Evolutionary conservation across 768 basidiomycete species (phyloP).

Genomic region (Naganishia kalamii): DNA sequence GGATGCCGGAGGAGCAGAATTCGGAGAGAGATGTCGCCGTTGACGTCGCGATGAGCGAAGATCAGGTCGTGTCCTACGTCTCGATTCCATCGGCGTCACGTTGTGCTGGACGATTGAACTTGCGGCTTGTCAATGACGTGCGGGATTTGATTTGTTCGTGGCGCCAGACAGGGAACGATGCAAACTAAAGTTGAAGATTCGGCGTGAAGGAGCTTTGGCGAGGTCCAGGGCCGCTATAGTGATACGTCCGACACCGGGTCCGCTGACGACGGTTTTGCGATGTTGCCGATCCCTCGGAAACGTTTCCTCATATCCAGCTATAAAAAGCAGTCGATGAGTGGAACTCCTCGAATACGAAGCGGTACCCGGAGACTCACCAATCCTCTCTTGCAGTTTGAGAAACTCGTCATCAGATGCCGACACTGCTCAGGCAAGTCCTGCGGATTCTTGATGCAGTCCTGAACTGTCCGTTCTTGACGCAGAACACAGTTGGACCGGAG

Average conservation of each 20-base stretch:
- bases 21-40: no score
- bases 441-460: slow-evolving; percentile 38
- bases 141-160: no score
- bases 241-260: slow-evolving; percentile 22
- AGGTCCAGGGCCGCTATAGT: slow-evolving; percentile 11
- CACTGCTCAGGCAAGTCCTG: slow-evolving; percentile 41
- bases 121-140: no score
- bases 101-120: no score
- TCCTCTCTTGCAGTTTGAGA: slow-evolving; percentile 44
- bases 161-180: no score
- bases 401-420: slow-evolving; percentile 40
- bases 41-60: no score
- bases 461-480: slow-evolving; percentile 36
- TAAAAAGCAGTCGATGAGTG: background rate
- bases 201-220: no score
- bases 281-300: slow-evolving; percentile 40
- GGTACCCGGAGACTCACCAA: slow-evolving; percentile 33
- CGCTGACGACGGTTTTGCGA: slow-evolving; percentile 20
- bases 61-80: no score
- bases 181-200: no score
- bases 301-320: slow-evolving; percentile 45
- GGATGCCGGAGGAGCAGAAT: no score
- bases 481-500: slow-evolving; percentile 39
- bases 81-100: no score
- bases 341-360: background rate